phyloP scores from a whole-genome alignment of 1,139 yeast genomes.

The Sugiyamaella novakii region DNA sequence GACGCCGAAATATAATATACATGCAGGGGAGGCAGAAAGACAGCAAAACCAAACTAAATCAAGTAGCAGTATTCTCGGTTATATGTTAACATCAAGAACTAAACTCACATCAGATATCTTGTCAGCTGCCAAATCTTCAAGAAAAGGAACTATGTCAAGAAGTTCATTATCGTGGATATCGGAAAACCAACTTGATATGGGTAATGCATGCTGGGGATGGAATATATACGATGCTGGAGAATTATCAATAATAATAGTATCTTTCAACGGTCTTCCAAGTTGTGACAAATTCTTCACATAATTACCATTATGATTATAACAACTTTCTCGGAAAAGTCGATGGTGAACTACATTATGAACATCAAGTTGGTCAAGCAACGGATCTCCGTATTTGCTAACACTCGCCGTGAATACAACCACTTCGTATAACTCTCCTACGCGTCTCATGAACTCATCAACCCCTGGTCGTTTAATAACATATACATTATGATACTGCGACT shows the following conservation, averaged over 20 bases:
- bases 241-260: conserved; percentile 88
- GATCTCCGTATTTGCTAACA: conserved; percentile 94
- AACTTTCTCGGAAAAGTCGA: conserved; percentile 85
- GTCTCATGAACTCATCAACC: conserved; percentile 84
- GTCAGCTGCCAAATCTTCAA: conserved; percentile 73
- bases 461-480: conserved; percentile 98
- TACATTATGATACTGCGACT: conserved; percentile 87
- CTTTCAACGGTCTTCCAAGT: conserved; percentile 86
- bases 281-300: conserved; percentile 91
- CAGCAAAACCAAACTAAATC: no score
- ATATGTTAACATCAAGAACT: conserved; percentile 29
- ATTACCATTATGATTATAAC: conserved; percentile 83
- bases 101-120: conserved; percentile 67
- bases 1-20: conserved; percentile 3
- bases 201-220: conserved; percentile 97
- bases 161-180: conserved; percentile 97
- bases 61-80: background rate
- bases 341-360: conserved; percentile 75
- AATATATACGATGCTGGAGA: conserved; percentile 96
- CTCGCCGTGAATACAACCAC: conserved; percentile 97
- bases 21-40: conserved; percentile 9
- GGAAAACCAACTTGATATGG: conserved; percentile 98
- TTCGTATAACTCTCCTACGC: conserved; percentile 85
- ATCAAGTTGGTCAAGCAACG: conserved; percentile 86
- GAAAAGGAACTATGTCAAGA: conserved; percentile 84